A percentile compares a stretch with the other conserved stretches of the same genome.
Conservation (phyloP, 2,329 filamentous ascomycete species). For the Acephala macrosclerotiorum region DNA sequence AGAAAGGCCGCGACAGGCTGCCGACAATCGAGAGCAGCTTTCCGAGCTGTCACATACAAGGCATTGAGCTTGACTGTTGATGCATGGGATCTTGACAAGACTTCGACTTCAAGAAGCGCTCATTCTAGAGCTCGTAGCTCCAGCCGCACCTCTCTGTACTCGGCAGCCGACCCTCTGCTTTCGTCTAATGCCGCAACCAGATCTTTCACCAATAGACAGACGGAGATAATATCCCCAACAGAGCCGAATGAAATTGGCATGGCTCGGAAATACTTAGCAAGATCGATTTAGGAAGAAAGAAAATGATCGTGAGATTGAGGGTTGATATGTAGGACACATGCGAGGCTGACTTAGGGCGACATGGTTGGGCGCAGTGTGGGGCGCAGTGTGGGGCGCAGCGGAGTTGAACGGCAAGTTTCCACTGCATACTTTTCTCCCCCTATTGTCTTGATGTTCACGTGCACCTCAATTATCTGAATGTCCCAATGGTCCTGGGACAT, state of each 20-base stretch:
- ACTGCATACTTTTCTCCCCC: no score
- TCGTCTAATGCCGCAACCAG: slow-evolving; percentile 13
- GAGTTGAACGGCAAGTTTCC: no score
- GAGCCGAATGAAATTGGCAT: slow-evolving; percentile 15
- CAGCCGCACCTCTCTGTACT: slow-evolving; percentile 40
- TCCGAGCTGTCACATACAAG: slow-evolving; percentile 14
- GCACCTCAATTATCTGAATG: no score
- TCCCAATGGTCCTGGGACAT: no score
- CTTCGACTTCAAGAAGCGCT: slow-evolving; percentile 26
- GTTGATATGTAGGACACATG: no score
- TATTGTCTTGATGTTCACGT: no score
- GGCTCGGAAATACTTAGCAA: no score
- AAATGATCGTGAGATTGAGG: no score
- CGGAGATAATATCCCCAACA: slow-evolving; percentile 13
- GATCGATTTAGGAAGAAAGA: no score
- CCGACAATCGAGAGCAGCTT: slow-evolving; percentile 23
- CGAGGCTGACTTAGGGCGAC: no score
- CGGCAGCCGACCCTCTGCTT: slow-evolving; percentile 25
- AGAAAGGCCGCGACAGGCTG: slow-evolving; percentile 20
- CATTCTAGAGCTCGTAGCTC: slow-evolving; percentile 40
- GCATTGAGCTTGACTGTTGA: slow-evolving; percentile 26
- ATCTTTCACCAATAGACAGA: slow-evolving; percentile 13
- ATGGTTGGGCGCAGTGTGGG: no score
- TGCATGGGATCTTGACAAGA: slow-evolving; percentile 16
- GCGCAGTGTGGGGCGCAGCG: no score